Evolutionary conservation across 257 asterid species (phyloP), one percentile per base, ranked within the genome.

Genomic region (Solanum neorickii): DNA sequence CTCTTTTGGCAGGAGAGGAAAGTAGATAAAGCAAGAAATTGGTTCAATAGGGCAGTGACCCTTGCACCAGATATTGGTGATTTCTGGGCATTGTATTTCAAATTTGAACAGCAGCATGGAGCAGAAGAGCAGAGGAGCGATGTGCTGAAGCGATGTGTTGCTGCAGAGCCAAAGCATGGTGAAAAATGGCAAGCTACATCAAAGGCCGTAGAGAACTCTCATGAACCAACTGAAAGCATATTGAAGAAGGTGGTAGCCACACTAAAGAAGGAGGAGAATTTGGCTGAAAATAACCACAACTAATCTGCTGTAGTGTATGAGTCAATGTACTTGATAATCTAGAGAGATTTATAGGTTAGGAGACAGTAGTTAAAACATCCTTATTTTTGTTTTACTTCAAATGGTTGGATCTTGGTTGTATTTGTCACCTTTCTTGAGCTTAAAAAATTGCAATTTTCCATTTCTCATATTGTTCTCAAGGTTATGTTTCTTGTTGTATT

Each of bases 151-250:
- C 92, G 94, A 72, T 95, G 99, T 35, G 89, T 95, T 12, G 94
- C 94, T 13, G 94, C 98, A 39, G 99, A 96, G 39, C 99, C 99
- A 4, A 96, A 95, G 92, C 99, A 94, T 31, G 99, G 99, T 2
- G 99, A 95, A 86, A 91, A 92, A 90, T 96, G 99, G 98, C 99
- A 96, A 85, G 92, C 87, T 15, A 84, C 94, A 60, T 91, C 98
- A 1, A 96, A 96, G 90, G 97, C 98, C 31, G 98, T 96, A 88
- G 99, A 96, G 91, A 95, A 96, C 88, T 94, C 98, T 44, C 99
- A 96, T 89, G 96, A 92, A 93, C 93, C 98, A 27, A 91, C 97
- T 0, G 99, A 96, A 62, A 88, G 93, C 75, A 92, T 96, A 68
- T 65, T 96, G 93, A 95, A 93, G 93, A 94, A 94, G 91, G 98